Conservation (phyloP, 768 basidiomycete genomes). For the Galerina marginata region DNA sequence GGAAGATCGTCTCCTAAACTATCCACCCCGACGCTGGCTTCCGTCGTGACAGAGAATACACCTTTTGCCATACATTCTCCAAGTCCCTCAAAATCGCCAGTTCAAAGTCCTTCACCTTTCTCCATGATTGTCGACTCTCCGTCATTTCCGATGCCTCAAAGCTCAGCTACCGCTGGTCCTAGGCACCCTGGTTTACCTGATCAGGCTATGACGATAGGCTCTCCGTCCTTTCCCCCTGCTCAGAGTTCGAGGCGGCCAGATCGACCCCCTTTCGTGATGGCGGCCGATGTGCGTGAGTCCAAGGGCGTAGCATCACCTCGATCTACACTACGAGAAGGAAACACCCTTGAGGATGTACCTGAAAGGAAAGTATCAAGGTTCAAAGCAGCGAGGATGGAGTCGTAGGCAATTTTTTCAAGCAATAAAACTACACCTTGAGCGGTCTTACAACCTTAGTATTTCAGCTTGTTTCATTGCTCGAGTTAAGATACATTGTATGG, state of each 20-base stretch:
- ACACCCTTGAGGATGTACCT: slow-evolving; percentile 5
- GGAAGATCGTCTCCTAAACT: slow-evolving; percentile 43
- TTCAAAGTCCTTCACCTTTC: slow-evolving; percentile 18
- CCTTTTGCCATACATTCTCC: slow-evolving; percentile 12
- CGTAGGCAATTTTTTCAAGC: not conserved
- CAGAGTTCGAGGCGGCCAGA: slow-evolving; percentile 18
- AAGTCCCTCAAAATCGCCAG: slow-evolving; percentile 4
- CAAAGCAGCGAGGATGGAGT: slow-evolving; percentile 29
- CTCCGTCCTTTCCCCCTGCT: not conserved
- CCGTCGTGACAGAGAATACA: slow-evolving; percentile 8
- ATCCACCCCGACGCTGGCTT: slow-evolving; percentile 5
- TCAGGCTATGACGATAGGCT: not conserved
- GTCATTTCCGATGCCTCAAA: slow-evolving; percentile 37
- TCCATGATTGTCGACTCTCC: slow-evolving; percentile 45
- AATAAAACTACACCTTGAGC: not conserved
- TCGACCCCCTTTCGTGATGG: slow-evolving; percentile 24
- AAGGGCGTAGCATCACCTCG: not conserved
- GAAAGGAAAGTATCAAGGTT: slow-evolving; percentile 35
- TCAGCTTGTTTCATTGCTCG: slow-evolving; percentile 11
- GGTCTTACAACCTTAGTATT: not conserved
- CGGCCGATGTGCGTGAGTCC: slow-evolving; percentile 11
- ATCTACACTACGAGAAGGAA: not conserved
- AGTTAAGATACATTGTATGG: slow-evolving; percentile 24
- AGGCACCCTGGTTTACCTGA: not conserved
- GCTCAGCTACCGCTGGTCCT: not conserved